Evolutionary conservation across 2,329 filamentous ascomycete genomes (phyloP).

Genomic region (Fusarium denticulatum): DNA sequence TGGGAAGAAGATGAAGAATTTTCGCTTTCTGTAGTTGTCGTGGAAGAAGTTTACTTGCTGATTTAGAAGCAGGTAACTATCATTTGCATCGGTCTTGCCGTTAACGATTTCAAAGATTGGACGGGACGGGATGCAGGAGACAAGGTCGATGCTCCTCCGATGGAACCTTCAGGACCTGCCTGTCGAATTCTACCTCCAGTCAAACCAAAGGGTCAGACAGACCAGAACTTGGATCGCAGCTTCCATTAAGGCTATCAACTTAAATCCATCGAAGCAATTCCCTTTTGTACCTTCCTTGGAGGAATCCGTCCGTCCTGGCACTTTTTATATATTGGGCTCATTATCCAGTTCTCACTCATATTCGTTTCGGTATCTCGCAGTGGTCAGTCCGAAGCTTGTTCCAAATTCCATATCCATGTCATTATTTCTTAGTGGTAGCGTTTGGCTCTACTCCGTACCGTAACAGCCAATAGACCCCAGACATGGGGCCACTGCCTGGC

Average conservation of each 20-base stretch:
- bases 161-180: conserved; percentile 6
- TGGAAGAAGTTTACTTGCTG: background rate
- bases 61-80: background rate
- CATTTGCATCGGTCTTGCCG: conserved; percentile 28
- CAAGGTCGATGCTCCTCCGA: conserved; percentile 16
- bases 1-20: background rate
- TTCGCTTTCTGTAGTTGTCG: background rate
- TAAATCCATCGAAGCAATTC: background rate
- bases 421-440: conserved; percentile 26
- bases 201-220: background rate
- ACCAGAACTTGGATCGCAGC: background rate
- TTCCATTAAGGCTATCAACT: background rate
- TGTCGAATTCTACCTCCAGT: background rate
- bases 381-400: conserved; percentile 3
- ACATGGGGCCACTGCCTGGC: conserved; percentile 38
- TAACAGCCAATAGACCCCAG: conserved; percentile 32
- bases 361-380: background rate
- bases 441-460: conserved; percentile 17
- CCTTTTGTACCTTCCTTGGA: background rate
- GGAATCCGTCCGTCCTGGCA: no score
- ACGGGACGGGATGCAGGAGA: conserved; percentile 13
- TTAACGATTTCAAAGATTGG: conserved; percentile 1
- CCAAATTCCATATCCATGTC: conserved; percentile 24
- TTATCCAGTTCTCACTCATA: background rate
- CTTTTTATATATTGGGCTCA: background rate